Conservation (phyloP, 2,329 filamentous ascomycete genomes). For the Myriosclerotinia scirpicola region DNA sequence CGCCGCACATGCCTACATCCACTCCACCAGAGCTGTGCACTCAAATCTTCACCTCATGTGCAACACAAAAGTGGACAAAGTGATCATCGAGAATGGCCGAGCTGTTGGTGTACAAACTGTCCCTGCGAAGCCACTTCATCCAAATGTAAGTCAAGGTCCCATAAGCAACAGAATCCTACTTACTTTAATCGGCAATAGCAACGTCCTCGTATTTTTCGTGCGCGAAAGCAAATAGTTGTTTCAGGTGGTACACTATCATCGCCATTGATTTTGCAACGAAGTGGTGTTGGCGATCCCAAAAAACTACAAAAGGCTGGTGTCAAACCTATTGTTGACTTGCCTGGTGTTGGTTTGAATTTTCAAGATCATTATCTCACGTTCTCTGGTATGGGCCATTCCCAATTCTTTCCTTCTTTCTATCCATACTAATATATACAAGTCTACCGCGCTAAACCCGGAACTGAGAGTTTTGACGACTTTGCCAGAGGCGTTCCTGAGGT, state of each 20-base stretch:
- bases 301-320: conserved; percentile 51
- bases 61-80: conserved; percentile 55
- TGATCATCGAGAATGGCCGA: conserved; percentile 58
- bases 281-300: conserved; percentile 55
- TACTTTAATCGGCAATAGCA: conserved; percentile 36
- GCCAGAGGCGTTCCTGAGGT: conserved; percentile 69
- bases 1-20: conserved; percentile 75
- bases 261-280: conserved; percentile 56
- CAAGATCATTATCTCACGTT: conserved; percentile 57
- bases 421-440: conserved; percentile 16
- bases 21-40: conserved; percentile 67
- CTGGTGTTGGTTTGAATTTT: conserved; percentile 55
- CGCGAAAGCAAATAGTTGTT: conserved; percentile 49
- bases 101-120: conserved; percentile 72
- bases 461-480: conserved; percentile 80
- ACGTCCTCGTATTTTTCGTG: conserved; percentile 39
- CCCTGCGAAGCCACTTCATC: conserved; percentile 65
- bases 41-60: conserved; percentile 60
- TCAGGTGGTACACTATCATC: conserved; percentile 44
- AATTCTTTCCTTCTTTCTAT: no score
- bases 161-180: conserved; percentile 26
- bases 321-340: conserved; percentile 48
- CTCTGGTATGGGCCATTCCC: conserved; percentile 39
- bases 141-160: conserved; percentile 42
- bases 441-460: conserved; percentile 45